Evolutionary conservation across 805 yeast genomes (phyloP).

Genomic region (Kluyveromyces dobzhanskii): DNA sequence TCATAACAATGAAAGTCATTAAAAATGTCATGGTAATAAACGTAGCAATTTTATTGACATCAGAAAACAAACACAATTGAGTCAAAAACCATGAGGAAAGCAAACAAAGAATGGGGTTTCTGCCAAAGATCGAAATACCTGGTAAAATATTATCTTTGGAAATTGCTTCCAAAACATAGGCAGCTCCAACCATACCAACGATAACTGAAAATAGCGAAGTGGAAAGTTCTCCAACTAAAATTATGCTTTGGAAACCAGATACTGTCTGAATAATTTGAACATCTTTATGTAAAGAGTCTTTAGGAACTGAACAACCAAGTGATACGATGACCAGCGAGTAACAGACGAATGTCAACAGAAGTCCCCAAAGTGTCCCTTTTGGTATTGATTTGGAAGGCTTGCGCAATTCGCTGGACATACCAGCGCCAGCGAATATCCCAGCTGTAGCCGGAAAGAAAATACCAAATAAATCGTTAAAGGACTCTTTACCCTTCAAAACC

Average conservation of each 20-base stretch:
- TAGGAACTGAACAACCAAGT: constrained; percentile 72
- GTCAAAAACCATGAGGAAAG: constrained; percentile 73
- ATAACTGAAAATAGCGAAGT: constrained; percentile 88
- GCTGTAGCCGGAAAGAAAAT: constrained; percentile 98
- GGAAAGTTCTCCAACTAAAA: constrained; percentile 83
- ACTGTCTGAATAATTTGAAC: constrained; percentile 81
- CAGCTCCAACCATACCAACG: constrained; percentile 95
- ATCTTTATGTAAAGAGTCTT: constrained; percentile 67
- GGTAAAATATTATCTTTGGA: constrained; percentile 87
- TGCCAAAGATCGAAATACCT: constrained; percentile 53
- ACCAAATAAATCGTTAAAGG: constrained; percentile 81
- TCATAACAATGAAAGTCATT: constrained; percentile 92
- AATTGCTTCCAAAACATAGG: constrained; percentile 82
- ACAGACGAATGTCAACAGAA: constrained; percentile 64
- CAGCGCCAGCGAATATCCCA: constrained; percentile 97
- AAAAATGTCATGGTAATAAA: constrained; percentile 95
- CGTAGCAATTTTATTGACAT: constrained; percentile 89
- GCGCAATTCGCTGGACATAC: constrained; percentile 91
- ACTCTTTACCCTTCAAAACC: constrained; percentile 50
- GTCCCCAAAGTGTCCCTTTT: constrained; percentile 83
- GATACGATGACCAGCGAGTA: constrained; percentile 76
- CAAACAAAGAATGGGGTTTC: constrained; percentile 60
- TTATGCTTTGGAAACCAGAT: constrained; percentile 55
- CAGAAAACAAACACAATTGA: constrained; percentile 79
- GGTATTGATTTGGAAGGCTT: constrained; percentile 89